Conservation (phyloP, 441 rosid genomes). For the Pelargonium cotyledonis region DNA sequence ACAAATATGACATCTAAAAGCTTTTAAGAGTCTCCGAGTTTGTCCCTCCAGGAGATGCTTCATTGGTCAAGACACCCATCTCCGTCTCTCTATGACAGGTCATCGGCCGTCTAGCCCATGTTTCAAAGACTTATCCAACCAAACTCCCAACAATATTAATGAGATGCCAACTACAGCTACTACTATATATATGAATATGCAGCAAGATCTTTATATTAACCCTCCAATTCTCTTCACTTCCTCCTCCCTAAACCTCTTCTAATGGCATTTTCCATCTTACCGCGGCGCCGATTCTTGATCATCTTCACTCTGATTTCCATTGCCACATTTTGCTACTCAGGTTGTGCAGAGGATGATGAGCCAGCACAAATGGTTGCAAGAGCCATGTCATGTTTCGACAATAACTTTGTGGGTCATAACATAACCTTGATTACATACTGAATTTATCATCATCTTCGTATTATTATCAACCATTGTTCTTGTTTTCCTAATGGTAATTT, state of each 20-base stretch:
- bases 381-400: conserved; percentile 49
- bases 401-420: conserved; percentile 28
- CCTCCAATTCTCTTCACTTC: neutral
- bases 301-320: conserved; percentile 17
- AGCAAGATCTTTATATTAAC: neutral
- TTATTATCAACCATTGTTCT: neutral
- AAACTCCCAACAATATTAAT: neutral
- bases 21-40: too few relatives aligned
- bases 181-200: neutral
- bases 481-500: neutral
- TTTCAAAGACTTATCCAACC: too few relatives aligned
- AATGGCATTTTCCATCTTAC: conserved; percentile 4
- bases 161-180: neutral
- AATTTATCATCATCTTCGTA: neutral
- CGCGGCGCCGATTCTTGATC: conserved; percentile 3
- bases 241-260: neutral
- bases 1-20: too few relatives aligned
- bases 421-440: neutral
- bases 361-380: conserved; percentile 32
- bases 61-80: too few relatives aligned
- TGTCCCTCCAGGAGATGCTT: too few relatives aligned
- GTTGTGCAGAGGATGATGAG: conserved; percentile 25
- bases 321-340: conserved; percentile 19
- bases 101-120: too few relatives aligned
- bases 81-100: too few relatives aligned